phyloP scores from a whole-genome alignment of 768 basidiomycete genomes.

The Podaxis pistillaris region DNA sequence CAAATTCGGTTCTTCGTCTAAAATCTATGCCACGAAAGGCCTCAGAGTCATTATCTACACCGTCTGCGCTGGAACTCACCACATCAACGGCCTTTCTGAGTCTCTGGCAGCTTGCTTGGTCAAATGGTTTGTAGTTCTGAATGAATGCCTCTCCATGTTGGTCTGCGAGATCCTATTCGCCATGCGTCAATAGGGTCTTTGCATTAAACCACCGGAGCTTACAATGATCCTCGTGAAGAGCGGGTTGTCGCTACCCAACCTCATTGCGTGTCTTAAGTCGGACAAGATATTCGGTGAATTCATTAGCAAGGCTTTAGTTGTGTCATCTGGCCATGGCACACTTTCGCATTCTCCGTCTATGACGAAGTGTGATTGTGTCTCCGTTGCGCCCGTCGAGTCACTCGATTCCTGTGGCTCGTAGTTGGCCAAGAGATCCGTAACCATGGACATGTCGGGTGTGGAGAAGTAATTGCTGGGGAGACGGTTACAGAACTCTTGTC shows the following conservation, averaged over 20 bases:
- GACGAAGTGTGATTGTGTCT: background rate
- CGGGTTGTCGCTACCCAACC: background rate
- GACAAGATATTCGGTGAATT: background rate
- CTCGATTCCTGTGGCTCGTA: background rate
- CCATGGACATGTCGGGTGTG: background rate
- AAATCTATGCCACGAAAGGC: constrained; percentile 9
- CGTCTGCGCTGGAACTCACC: constrained; percentile 3
- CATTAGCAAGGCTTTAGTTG: background rate
- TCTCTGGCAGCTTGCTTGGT: background rate
- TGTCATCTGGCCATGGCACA: constrained; percentile 2
- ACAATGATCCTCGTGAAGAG: constrained; percentile 3
- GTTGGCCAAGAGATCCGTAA: background rate
- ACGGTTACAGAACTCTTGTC: constrained; percentile 11
- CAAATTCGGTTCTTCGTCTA: background rate
- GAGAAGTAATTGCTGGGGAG: constrained; percentile 5
- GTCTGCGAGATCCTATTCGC: constrained; percentile 1
- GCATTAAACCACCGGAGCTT: background rate
- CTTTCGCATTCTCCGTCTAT: background rate
- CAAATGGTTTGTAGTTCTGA: background rate
- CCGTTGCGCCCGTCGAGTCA: background rate
- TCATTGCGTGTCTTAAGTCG: background rate
- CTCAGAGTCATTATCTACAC: background rate
- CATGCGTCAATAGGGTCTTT: background rate
- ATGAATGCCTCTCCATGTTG: background rate
- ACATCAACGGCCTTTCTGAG: background rate